Evolutionary conservation across 1,284 basidiomycete genomes (phyloP), one percentile per base, ranked within the genome.

Genomic region (Exobasidium cylindrosporum): DNA sequence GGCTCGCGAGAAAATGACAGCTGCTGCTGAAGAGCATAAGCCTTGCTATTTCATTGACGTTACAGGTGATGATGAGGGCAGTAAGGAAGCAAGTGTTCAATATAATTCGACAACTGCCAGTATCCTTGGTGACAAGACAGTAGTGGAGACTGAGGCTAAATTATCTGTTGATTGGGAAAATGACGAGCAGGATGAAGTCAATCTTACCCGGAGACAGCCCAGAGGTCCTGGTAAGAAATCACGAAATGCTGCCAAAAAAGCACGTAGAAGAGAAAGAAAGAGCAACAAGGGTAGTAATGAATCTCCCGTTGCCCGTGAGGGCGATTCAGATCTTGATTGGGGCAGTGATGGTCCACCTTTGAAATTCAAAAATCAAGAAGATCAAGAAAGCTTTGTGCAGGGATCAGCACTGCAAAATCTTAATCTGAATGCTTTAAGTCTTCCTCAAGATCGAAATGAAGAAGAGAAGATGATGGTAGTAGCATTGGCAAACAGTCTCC

Each of bases 281-380:
- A 63, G 53, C 32, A 21, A 17, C 23, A 54, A 30, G 24, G 11
- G n/a, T n/a, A n/a, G 5, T 31, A 32, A 43, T 13, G 59, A 61
- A 44, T 24, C 14, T n/a, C 49, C 21, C 5, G 23, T 45, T 14
- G 69, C 73, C 2, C 67, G 73, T 23, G 67, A 68, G 50, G 73
- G 65, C 40, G 74, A 76, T 40, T 73, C 70, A 11, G 74, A 76
- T 50, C 64, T 76, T 3, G 74, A 76, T 3, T 76, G 74, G 74
- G 74, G 74, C 54, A 73, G 69, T 54, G 73, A 76, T 55, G 74
- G 73, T 2, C 72, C 74, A 7, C 73, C 73, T 0, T 14, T 30
- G n/a, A 55, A 17, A 4, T 50, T 50, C 47, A 21, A 26, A 3
- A 55, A 40, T 2, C 54, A 55, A 24, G 62, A 30, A 47, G 60